These are phyloP conservation scores for Geosiphon pyriformis DNA, from an alignment of 192 early-diverging fungal genomes.

Conservation along the genomic window DNA sequence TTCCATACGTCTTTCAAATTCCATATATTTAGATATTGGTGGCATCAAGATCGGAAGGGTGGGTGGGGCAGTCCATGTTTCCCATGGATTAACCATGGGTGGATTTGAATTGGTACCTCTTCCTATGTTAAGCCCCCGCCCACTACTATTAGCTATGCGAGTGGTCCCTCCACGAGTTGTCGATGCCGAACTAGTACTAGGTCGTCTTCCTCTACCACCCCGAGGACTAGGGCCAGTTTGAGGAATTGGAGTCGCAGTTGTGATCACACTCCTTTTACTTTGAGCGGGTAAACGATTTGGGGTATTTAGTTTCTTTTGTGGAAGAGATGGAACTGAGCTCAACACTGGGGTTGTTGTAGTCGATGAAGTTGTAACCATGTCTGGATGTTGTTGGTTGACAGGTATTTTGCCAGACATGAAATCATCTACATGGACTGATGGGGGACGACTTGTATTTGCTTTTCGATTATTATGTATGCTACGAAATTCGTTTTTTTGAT, in stretches of 20 bases:
- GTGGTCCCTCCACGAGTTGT: slow-evolving; percentile 9
- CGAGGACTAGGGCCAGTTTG: slow-evolving; percentile 3
- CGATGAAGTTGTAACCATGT: slow-evolving; percentile 5
- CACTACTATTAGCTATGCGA: slow-evolving; percentile 4
- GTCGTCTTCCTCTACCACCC: slow-evolving; percentile 16
- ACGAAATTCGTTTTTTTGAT: slow-evolving; percentile 32
- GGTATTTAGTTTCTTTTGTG: slow-evolving; percentile 23
- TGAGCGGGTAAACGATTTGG: background rate
- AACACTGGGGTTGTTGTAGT: background rate
- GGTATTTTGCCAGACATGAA: slow-evolving; percentile 27
- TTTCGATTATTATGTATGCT: slow-evolving; percentile 29
- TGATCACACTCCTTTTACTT: slow-evolving; percentile 10
- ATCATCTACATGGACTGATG: slow-evolving; percentile 35
- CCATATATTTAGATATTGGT: slow-evolving; percentile 18
- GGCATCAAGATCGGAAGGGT: slow-evolving; percentile 4
- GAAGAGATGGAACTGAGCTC: background rate
- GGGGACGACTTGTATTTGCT: slow-evolving; percentile 32
- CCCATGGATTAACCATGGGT: slow-evolving; percentile 13
- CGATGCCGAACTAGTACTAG: slow-evolving; percentile 14
- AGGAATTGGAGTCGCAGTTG: background rate
- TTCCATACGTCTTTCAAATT: slow-evolving; percentile 23
- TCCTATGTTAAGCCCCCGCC: slow-evolving; percentile 5
- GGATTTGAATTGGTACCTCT: slow-evolving; percentile 15
- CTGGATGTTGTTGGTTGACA: slow-evolving; percentile 23
- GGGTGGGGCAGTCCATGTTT: background rate